phyloP scores from a whole-genome alignment of 495 filamentous ascomycete genomes.

The Penicillium egyptiacum region DNA sequence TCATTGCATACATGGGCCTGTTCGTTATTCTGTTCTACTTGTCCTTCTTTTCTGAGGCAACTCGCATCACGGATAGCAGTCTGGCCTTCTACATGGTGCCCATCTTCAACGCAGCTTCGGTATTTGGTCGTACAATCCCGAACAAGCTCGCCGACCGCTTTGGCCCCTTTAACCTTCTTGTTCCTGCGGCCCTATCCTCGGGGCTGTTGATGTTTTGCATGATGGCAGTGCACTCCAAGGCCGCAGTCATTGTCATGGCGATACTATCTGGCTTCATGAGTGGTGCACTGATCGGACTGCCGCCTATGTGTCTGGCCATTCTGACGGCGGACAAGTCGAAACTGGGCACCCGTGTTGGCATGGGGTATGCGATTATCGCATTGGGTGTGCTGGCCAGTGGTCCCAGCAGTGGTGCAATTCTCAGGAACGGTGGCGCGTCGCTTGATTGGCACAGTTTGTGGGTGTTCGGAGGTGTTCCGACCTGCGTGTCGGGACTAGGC shows the following conservation, averaged over 20 bases:
- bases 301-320: neutral
- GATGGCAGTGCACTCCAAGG: slow-evolving; percentile 29
- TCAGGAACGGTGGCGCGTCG: neutral
- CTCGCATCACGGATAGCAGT: slow-evolving; percentile 5
- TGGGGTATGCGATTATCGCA: slow-evolving; percentile 16
- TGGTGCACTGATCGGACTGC: slow-evolving; percentile 9
- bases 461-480: slow-evolving; percentile 1
- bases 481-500: neutral
- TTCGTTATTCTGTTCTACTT: slow-evolving; percentile 41
- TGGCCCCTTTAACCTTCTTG: slow-evolving; percentile 38
- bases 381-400: neutral
- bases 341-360: slow-evolving; percentile 36
- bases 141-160: slow-evolving; percentile 38
- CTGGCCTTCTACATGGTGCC: slow-evolving; percentile 42
- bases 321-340: slow-evolving; percentile 14
- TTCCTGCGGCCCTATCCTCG: slow-evolving; percentile 27
- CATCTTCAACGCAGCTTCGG: slow-evolving; percentile 42
- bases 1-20: slow-evolving; percentile 31
- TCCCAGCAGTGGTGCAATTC: neutral
- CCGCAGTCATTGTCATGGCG: slow-evolving; percentile 36
- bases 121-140: slow-evolving; percentile 41
- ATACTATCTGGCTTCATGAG: slow-evolving; percentile 15
- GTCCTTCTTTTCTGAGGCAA: slow-evolving; percentile 14
- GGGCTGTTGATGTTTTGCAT: slow-evolving; percentile 32
- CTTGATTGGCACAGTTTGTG: slow-evolving; percentile 3